Conservation (phyloP, 164 flowering plant genomes). For the Nelumbo lutea region DNA sequence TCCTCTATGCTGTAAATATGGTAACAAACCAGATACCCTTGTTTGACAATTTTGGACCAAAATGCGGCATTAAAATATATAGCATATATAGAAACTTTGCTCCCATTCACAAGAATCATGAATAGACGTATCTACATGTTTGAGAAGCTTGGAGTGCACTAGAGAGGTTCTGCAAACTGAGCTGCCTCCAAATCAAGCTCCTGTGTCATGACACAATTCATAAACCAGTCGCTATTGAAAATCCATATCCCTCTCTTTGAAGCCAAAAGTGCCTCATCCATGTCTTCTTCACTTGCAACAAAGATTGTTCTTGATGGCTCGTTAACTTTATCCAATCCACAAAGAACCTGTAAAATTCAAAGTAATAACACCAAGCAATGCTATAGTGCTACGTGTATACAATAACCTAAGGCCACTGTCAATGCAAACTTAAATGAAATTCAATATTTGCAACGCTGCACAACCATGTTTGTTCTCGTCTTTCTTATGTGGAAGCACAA, state of each 20-base stretch:
- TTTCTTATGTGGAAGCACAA: too few species aligned
- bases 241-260: conserved; percentile 58
- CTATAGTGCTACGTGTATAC: too few species aligned
- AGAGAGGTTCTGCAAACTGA: conserved; percentile 76
- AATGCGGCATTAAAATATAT: too few species aligned
- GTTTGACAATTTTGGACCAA: too few species aligned
- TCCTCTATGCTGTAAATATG: too few species aligned
- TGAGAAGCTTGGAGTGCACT: conserved; percentile 3
- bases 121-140: conserved; percentile 7
- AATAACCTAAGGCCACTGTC: not conserved
- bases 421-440: too few species aligned
- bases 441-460: too few species aligned
- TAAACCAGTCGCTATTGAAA: conserved; percentile 79
- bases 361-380: not conserved
- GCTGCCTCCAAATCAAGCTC: conserved; percentile 73
- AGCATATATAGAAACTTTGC: too few species aligned
- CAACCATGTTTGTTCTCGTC: too few species aligned
- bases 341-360: conserved; percentile 38
- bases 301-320: conserved; percentile 51
- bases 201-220: conserved; percentile 80
- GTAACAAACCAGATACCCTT: too few species aligned
- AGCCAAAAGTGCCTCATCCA: conserved; percentile 69
- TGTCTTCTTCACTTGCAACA: conserved; percentile 71
- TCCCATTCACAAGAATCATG: not conserved
- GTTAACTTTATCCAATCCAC: conserved; percentile 24